phyloP scores from a whole-genome alignment of 208 protist species.

The Trypanosoma boissoni region DNA sequence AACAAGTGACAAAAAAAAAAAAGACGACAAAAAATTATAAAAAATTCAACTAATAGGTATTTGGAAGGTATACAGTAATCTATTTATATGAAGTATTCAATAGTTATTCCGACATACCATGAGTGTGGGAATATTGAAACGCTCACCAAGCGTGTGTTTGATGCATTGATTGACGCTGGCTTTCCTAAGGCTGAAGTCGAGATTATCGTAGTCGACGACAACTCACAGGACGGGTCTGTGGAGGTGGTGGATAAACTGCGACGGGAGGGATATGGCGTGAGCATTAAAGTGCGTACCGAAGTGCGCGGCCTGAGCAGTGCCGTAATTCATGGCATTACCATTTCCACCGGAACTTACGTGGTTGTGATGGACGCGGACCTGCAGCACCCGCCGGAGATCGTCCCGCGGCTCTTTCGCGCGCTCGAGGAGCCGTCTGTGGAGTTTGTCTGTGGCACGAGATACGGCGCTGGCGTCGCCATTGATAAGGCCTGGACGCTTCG shows the following conservation, averaged over 20 bases:
- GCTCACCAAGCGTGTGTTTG: slow-evolving; percentile 72
- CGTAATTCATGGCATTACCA: slow-evolving; percentile 79
- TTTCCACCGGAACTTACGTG: slow-evolving; percentile 44
- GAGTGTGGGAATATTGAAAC: slow-evolving; percentile 80
- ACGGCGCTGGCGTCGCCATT: slow-evolving; percentile 67
- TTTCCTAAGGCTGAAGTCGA: slow-evolving; percentile 44
- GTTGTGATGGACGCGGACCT: slow-evolving; percentile 93
- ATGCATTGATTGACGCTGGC: slow-evolving; percentile 41
- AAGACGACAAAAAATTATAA: not conserved
- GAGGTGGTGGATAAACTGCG: slow-evolving; percentile 65
- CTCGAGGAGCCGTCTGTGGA: slow-evolving; percentile 55
- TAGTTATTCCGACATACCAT: slow-evolving; percentile 87
- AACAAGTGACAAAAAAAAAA: not conserved
- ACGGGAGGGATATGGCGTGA: slow-evolving; percentile 62
- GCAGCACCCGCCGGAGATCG: slow-evolving; percentile 89
- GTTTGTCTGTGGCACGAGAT: slow-evolving; percentile 90
- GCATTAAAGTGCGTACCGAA: slow-evolving; percentile 71
- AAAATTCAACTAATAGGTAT: too few species aligned
- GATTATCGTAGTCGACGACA: slow-evolving; percentile 90
- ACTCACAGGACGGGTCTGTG: slow-evolving; percentile 83
- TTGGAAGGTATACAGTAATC: slow-evolving; percentile 4
- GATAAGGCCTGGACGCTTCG: slow-evolving; percentile 87
- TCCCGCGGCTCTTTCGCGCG: slow-evolving; percentile 62
- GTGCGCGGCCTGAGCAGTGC: slow-evolving; percentile 89
- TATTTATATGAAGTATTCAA: slow-evolving; percentile 56